phyloP scores from a whole-genome alignment of 371 early-diverging fungal genomes.

The Syncephalis fuscata region DNA sequence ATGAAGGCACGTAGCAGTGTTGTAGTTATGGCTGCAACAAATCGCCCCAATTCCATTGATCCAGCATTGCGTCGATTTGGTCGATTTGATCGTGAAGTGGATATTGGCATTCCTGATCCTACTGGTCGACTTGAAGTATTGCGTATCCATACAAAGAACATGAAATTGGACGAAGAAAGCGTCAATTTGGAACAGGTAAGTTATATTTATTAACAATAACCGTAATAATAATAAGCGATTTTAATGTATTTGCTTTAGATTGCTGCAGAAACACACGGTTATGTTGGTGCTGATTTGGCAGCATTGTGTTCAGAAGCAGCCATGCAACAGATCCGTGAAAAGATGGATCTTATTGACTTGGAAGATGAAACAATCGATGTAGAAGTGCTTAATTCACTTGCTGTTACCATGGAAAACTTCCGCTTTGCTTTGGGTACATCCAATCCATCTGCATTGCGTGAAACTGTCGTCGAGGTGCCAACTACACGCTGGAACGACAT shows the following conservation, averaged over 20 bases:
- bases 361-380: conserved; percentile 99
- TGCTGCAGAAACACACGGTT: conserved; percentile 98
- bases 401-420: conserved; percentile 99
- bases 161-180: conserved; percentile 87
- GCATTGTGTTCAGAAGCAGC: conserved; percentile 99
- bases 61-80: conserved; percentile 99
- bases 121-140: conserved; percentile 98
- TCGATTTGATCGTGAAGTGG: conserved; percentile 99
- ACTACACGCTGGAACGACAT: conserved; percentile 97
- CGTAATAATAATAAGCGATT: background rate
- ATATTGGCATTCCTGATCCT: conserved; percentile 99
- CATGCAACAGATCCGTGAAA: conserved; percentile 99
- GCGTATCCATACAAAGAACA: conserved; percentile 99
- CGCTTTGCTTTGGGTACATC: conserved; percentile 90
- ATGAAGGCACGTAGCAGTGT: conserved; percentile 96
- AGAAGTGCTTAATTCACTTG: conserved; percentile 89
- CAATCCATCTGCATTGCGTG: conserved; percentile 99
- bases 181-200: conserved; percentile 84
- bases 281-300: conserved; percentile 98
- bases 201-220: conserved; percentile 2
- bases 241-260: conserved; percentile 24
- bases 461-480: conserved; percentile 99
- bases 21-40: conserved; percentile 97
- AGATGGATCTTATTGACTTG: conserved; percentile 96
- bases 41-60: conserved; percentile 98